Evolutionary conservation across 805 yeast species (phyloP), one percentile per base, ranked within the genome.

Genomic region (Clavispora fructus): DNA sequence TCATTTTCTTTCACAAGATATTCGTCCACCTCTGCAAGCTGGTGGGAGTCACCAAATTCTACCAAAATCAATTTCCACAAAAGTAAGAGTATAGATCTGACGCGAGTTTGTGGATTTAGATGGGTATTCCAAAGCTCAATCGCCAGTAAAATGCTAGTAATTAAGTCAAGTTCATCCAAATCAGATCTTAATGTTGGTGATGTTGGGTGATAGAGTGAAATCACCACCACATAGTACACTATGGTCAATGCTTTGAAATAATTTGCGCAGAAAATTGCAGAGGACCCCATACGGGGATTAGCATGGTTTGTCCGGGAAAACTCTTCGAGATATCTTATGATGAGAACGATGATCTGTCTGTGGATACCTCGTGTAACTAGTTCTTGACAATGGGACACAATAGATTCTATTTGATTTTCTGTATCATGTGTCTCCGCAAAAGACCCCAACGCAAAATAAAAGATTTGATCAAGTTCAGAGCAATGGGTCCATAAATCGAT

Each of bases 111-210:
- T 19, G 53, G 59, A 41, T 60, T 57, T 11, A 69, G 67, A 44
- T 63, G 51, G 83, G 87, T 81, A 53, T 87, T 75, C 87, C 92
- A 84, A 39, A 74, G 67, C 50, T 84, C 91, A 8, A 86, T 71
- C 41, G 77, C 73, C 35, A 67, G 62, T 1, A 80, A 64, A 7
- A 87, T 50, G 13, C 60, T 60, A 1, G 68, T 49, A 33, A 87
- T 51, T 1, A 87, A 14, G 27, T 75, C 68, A 0, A 63, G 42
- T 2, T 69, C 55, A 3, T 51, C 53, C 7, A 76, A 53, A n/a
- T 41, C 45, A 0, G 44, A 45, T 17, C 52, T 45, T 29, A 68
- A 55, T 27, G 44, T 43, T 7, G 39, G 14, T 49, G 46, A 11
- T 41, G 33, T 1, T n/a, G 27, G 14, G 23, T 11, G 14, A 8